phyloP scores from a whole-genome alignment of 2,329 filamentous ascomycete genomes.

The Myriosclerotinia duriaeana region DNA sequence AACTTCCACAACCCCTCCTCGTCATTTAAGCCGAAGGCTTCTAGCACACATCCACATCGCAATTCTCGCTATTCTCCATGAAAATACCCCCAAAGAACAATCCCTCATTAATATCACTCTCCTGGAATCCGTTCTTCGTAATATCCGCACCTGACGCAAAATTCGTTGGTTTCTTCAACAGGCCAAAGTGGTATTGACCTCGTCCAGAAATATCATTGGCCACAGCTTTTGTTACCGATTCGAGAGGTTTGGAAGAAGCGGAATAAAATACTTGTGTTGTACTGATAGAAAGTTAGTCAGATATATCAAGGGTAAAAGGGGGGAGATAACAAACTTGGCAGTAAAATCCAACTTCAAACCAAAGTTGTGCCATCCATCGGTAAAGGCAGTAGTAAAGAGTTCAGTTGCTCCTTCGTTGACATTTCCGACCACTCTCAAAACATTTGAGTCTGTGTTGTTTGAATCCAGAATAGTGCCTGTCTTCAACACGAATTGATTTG shows the following conservation, averaged over 20 bases:
- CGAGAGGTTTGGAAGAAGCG: constrained; percentile 46
- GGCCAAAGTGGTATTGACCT: constrained; percentile 62
- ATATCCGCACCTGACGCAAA: constrained; percentile 44
- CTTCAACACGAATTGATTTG: constrained; percentile 56
- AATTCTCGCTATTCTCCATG: constrained; percentile 48
- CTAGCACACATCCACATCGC: constrained; percentile 17
- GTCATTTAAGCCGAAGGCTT: neutral
- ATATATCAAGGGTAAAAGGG: neutral
- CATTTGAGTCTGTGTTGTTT: constrained; percentile 6
- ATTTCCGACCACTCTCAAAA: constrained; percentile 18
- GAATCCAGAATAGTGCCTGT: constrained; percentile 52
- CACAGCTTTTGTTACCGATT: constrained; percentile 48
- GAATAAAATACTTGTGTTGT: constrained; percentile 60
- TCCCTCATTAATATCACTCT: constrained; percentile 51
- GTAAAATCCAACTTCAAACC: constrained; percentile 57
- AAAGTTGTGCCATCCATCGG: constrained; percentile 62
- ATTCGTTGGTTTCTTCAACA: constrained; percentile 58
- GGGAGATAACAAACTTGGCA: constrained; percentile 47
- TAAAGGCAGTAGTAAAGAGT: constrained; percentile 53
- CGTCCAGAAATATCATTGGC: constrained; percentile 54
- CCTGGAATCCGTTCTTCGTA: constrained; percentile 50
- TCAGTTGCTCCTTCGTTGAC: constrained; percentile 51
- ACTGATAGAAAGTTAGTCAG: constrained; percentile 40
- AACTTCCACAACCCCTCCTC: no score
- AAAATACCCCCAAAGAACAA: constrained; percentile 55